A percentile compares a stretch with the other conserved stretches of the same genome.
These are phyloP conservation scores for Penicillium palitans DNA, from an alignment of 2,329 filamentous ascomycete species.

Conservation along the genomic window DNA sequence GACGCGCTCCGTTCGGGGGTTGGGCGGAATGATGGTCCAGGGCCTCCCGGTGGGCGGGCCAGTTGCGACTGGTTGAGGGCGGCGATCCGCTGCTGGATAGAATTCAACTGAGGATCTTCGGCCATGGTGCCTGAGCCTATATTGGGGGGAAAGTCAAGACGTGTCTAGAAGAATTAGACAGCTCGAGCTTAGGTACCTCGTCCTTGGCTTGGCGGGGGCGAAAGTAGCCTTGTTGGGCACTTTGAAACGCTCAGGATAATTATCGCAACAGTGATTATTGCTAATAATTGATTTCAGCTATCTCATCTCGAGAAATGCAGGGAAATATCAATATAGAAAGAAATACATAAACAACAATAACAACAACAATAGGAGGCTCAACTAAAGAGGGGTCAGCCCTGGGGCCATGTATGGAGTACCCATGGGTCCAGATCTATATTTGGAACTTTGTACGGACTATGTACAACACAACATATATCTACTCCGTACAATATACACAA, in stretches of 20 bases:
- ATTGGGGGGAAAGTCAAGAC: not conserved
- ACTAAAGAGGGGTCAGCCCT: not conserved
- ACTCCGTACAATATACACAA: not conserved
- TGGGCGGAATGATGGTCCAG: conserved; percentile 30
- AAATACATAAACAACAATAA: not conserved
- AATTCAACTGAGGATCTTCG: conserved; percentile 45
- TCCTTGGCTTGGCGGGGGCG: conserved; percentile 23
- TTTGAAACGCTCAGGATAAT: not conserved
- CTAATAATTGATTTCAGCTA: not conserved
- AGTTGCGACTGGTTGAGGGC: conserved; percentile 48
- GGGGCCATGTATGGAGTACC: not conserved
- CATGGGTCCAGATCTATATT: conserved; percentile 18
- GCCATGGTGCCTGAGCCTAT: conserved; percentile 32
- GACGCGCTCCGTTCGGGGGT: conserved; percentile 32
- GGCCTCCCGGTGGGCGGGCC: conserved; percentile 32
- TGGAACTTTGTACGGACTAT: not conserved
- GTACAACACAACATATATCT: not conserved
- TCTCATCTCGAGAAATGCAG: no score
- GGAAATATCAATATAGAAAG: not conserved
- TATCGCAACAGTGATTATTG: not conserved
- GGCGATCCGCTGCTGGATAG: conserved; percentile 49
- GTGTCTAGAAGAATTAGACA: conserved; percentile 14
- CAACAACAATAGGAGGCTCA: not conserved
- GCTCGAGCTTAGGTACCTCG: conserved; percentile 20
- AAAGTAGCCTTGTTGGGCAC: conserved; percentile 7